These are phyloP conservation scores for Nicotiana obtusifolia DNA, from an alignment of 257 asterid species.

Conservation along the genomic window DNA sequence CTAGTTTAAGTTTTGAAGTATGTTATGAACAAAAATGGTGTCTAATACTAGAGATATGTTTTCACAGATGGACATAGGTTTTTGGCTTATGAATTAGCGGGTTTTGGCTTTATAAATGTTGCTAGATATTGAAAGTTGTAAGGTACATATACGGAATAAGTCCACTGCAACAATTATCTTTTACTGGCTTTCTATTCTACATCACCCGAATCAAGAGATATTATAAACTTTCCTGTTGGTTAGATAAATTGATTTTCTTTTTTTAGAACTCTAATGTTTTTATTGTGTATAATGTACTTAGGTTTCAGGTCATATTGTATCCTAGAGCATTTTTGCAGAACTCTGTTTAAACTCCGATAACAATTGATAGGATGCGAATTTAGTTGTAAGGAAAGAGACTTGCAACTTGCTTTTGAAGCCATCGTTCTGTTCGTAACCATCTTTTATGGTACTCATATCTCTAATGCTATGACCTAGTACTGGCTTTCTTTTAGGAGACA, in stretches of 20 bases:
- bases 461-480: not conserved
- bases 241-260: not conserved
- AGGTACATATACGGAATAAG: not conserved
- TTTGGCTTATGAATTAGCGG: not conserved
- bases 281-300: not conserved
- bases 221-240: not conserved
- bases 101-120: not conserved
- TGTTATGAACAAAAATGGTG: not conserved
- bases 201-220: not conserved
- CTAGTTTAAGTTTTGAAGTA: not conserved
- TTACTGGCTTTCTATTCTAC: not conserved
- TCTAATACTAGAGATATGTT: not conserved
- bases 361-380: not conserved
- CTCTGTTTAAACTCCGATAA: not conserved
- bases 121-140: not conserved
- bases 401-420: not conserved
- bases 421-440: not conserved
- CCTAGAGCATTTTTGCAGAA: not conserved
- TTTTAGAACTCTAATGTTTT: not conserved
- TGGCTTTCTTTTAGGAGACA: conserved; percentile 37
- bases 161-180: not conserved
- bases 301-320: not conserved
- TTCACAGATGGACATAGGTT: not conserved
- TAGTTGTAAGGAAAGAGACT: not conserved
- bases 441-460: not conserved